phyloP scores from a whole-genome alignment of 2,329 filamentous ascomycete genomes.

The Penicillium sp. region DNA sequence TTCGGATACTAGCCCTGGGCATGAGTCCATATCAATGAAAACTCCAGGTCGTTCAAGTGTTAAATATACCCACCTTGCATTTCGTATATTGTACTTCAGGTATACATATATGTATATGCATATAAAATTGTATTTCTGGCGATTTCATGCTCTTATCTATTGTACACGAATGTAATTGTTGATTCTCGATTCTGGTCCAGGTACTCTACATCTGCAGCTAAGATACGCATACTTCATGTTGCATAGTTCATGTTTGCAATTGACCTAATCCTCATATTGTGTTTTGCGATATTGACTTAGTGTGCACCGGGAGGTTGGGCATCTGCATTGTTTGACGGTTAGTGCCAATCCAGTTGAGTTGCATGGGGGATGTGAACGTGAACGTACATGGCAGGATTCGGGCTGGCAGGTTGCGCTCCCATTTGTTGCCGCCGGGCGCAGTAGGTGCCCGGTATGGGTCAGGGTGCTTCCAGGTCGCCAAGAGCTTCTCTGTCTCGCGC shows the following conservation, averaged over 20 bases:
- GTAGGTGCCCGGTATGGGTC: constrained; percentile 88
- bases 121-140: background rate
- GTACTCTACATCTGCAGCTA: background rate
- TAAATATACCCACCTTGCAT: background rate
- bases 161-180: background rate
- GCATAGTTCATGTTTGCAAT: background rate
- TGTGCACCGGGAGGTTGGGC: constrained; percentile 24
- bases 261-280: background rate
- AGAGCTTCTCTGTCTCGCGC: constrained; percentile 79
- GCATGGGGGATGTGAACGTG: background rate
- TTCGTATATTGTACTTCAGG: background rate
- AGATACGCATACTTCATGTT: background rate
- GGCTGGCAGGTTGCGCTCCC: constrained; percentile 83
- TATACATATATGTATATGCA: background rate
- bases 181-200: background rate
- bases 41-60: constrained; percentile 18
- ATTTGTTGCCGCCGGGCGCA: constrained; percentile 94
- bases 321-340: constrained; percentile 13
- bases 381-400: constrained; percentile 77
- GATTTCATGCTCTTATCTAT: background rate
- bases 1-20: constrained; percentile 19
- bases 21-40: constrained; percentile 24
- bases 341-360: background rate
- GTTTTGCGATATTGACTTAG: constrained; percentile 10
- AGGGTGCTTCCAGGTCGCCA: constrained; percentile 96